These are phyloP conservation scores for Diaporthe citrichinensis DNA, from an alignment of 2,329 filamentous ascomycete genomes.

Conservation along the genomic window DNA sequence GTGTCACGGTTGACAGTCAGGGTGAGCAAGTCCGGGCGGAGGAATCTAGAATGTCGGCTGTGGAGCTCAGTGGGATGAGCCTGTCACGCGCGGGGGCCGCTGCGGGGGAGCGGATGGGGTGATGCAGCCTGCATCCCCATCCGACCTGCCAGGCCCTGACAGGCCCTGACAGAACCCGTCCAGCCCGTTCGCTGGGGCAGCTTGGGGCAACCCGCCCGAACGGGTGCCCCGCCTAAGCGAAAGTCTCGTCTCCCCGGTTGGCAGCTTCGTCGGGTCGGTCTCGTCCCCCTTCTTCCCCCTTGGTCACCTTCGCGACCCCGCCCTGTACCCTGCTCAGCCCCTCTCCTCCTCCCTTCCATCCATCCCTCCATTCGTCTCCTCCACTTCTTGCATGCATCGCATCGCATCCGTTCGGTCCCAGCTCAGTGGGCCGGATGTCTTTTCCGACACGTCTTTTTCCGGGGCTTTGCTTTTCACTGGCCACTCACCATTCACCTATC, in stretches of 20 bases:
- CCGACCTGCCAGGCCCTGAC: conserved; percentile 7
- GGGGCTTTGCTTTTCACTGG: not conserved
- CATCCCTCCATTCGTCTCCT: not conserved
- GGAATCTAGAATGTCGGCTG: conserved; percentile 35
- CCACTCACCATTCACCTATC: conserved; percentile 7
- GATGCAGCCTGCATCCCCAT: conserved; percentile 30
- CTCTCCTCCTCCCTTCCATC: not conserved
- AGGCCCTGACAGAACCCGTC: not conserved
- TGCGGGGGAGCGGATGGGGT: conserved; percentile 39
- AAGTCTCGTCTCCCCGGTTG: not conserved
- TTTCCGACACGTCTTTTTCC: conserved; percentile 27
- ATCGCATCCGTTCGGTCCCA: conserved; percentile 26
- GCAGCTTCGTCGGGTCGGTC: conserved; percentile 3
- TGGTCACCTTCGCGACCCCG: not conserved
- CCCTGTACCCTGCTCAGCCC: conserved; percentile 11
- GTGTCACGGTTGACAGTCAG: conserved; percentile 11
- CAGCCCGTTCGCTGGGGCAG: not conserved
- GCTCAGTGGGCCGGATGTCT: conserved; percentile 14
- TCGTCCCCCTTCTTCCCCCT: not conserved
- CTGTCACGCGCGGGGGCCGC: conserved; percentile 35
- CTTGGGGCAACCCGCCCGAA: conserved; percentile 18
- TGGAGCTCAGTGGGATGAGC: conserved; percentile 41
- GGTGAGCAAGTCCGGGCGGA: conserved; percentile 17
- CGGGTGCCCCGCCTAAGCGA: conserved; percentile 14
- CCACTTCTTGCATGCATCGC: not conserved